Base-by-base conservation (phyloP, 1,284 basidiomycete genomes). In the Ganoderma resinaceum region DNA sequence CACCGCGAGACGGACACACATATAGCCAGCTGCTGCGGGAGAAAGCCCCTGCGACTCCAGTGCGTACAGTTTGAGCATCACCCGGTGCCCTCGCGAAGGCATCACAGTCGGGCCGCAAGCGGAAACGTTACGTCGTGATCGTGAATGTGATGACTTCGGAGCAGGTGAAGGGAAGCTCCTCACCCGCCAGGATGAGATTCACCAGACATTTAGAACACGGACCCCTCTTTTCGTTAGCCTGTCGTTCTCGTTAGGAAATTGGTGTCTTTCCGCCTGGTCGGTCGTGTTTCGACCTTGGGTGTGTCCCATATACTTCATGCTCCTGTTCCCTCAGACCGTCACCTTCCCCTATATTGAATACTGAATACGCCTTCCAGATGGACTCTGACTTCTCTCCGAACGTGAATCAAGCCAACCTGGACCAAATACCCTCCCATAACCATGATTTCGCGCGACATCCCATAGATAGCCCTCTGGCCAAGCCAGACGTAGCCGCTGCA, bases 361-460 rank as follows among this genome's bases (percentile, higher is more conserved):
- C 57, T 59, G 57, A 59, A 23, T 8, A 23, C 9, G 9, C 57
- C 6, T 12, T 33, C 4, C 20, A 59, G 57, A 6, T 59, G n/a
- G 57, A 59, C 37, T 59, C 57, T 38, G 57, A 59, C 33, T 59
- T 59, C 57, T 16, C 57, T 11, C 14, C 57, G 16, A 59, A 59
- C 29, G 2, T 57, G 20, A 57, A 57, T 6, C 31, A 18, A 31
- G 55, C 33, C 6, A 31, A 35, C 14, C 5, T 18, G 14, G 29
- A 57, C 11, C n/a, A 35, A 35, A 59, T 59, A 59, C 57, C 57
- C 35, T 9, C 35, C 23, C 35, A 38, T 16, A 38, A 59, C 2
- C 57, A 23, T n/a, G 57, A 59, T 59, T 23, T 37, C 33, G 33
- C 4, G 12, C 57, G 37, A 35, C 57, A n/a, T 23, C 33, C 20